Conservation (phyloP, 164 flowering plant genomes). For the Taxillus chinensis region DNA sequence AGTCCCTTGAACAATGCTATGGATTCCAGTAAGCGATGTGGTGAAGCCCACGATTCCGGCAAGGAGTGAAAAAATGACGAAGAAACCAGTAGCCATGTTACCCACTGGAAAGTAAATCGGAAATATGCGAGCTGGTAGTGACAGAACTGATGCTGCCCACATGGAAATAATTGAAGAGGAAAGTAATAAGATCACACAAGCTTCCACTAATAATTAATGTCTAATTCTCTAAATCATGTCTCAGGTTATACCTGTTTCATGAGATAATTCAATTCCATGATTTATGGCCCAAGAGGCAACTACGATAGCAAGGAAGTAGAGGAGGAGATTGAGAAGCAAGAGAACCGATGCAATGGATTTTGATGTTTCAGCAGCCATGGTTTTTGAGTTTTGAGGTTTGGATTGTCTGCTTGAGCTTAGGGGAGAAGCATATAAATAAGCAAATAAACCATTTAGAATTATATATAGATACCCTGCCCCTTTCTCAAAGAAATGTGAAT, state of each 20-base stretch:
- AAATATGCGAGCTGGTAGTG: constrained; percentile 48
- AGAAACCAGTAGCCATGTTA: constrained; percentile 78
- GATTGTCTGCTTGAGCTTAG: not conserved
- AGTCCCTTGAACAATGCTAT: constrained; percentile 31
- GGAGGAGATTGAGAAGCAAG: constrained; percentile 40
- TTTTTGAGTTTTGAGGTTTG: not conserved
- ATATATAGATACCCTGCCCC: constrained; percentile 2
- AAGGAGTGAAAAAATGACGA: constrained; percentile 53
- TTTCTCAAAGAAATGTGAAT: constrained; percentile 24
- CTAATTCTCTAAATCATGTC: not conserved
- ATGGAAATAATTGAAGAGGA: not conserved
- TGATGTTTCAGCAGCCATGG: constrained; percentile 59
- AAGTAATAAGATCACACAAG: not conserved
- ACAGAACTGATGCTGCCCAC: constrained; percentile 43
- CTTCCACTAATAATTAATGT: not conserved
- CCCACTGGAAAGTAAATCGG: constrained; percentile 78
- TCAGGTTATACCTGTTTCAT: constrained; percentile 39
- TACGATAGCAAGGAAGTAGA: constrained; percentile 40
- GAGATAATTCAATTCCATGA: constrained; percentile 45
- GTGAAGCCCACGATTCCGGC: constrained; percentile 77
- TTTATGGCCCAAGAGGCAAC: constrained; percentile 72
- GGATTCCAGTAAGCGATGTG: constrained; percentile 51
- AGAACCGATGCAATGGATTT: constrained; percentile 51
- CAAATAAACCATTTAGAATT: not conserved
- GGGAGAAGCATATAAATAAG: constrained; percentile 2